phyloP scores from a whole-genome alignment of 139 green algal species.

The Chlorella vulgaris region DNA sequence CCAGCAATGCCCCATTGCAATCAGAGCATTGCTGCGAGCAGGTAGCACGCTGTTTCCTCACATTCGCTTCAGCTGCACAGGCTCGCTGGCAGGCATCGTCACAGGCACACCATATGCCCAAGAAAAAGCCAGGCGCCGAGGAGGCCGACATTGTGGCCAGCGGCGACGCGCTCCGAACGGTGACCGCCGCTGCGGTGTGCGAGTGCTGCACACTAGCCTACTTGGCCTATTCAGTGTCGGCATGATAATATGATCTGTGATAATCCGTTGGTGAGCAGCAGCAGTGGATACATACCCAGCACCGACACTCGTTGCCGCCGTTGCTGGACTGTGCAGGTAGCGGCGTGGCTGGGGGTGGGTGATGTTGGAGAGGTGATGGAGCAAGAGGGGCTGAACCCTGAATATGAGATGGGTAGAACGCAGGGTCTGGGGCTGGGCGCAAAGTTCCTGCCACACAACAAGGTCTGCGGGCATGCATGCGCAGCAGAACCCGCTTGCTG shows the following conservation, averaged over 20 bases:
- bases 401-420: slow-evolving; percentile 8
- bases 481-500: too few species aligned
- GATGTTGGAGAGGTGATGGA: slow-evolving; percentile 29
- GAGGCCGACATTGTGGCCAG: slow-evolving; percentile 6
- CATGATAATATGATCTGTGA: too few species aligned
- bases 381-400: slow-evolving; percentile 22
- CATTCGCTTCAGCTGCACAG: background rate
- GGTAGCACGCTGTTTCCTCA: too few species aligned
- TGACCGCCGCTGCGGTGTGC: too few species aligned
- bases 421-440: slow-evolving; percentile 33
- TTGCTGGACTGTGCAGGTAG: slow-evolving; percentile 19
- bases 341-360: slow-evolving; percentile 28
- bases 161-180: too few species aligned
- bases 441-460: slow-evolving; percentile 32
- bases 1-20: too few species aligned
- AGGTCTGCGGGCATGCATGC: too few species aligned
- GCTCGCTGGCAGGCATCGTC: background rate
- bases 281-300: background rate
- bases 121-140: background rate
- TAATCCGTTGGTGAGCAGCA: too few species aligned
- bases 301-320: background rate
- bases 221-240: too few species aligned
- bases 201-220: too few species aligned
- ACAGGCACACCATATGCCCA: background rate
- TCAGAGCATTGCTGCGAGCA: too few species aligned